These are phyloP conservation scores for Jasminum sambac DNA, from an alignment of 257 asterid species.

Conservation along the genomic window DNA sequence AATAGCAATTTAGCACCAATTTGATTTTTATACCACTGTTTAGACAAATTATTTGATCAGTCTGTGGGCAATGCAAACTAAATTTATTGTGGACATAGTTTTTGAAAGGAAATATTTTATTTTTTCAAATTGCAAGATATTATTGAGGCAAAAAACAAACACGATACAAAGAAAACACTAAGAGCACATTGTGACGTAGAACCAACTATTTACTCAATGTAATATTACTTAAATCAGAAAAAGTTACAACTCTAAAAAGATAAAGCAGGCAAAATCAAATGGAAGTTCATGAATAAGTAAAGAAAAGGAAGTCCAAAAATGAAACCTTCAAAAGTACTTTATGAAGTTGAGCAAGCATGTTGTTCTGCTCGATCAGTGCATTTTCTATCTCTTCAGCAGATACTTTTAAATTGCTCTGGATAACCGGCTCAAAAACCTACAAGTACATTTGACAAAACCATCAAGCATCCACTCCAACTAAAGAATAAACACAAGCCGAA, in stretches of 20 bases:
- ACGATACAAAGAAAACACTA: background rate
- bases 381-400: conserved; percentile 90
- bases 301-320: background rate
- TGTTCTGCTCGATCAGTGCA: conserved; percentile 68
- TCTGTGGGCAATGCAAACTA: background rate
- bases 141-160: background rate
- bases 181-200: background rate
- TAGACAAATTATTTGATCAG: background rate
- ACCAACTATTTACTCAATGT: background rate
- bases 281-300: conserved; percentile 6
- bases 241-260: background rate
- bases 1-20: too few relatives aligned
- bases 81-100: background rate
- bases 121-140: background rate
- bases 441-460: conserved; percentile 11
- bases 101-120: background rate
- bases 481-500: background rate
- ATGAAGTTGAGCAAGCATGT: conserved; percentile 71
- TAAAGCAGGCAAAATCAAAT: background rate
- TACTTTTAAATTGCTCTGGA: conserved; percentile 48
- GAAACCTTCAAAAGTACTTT: conserved; percentile 69
- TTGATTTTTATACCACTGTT: background rate
- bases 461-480: conserved; percentile 2
- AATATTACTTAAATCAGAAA: background rate
- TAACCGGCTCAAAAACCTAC: conserved; percentile 74